Evolutionary conservation across 371 early-diverging fungal species (phyloP).

Genomic region (Actinomortierella wolfii): DNA sequence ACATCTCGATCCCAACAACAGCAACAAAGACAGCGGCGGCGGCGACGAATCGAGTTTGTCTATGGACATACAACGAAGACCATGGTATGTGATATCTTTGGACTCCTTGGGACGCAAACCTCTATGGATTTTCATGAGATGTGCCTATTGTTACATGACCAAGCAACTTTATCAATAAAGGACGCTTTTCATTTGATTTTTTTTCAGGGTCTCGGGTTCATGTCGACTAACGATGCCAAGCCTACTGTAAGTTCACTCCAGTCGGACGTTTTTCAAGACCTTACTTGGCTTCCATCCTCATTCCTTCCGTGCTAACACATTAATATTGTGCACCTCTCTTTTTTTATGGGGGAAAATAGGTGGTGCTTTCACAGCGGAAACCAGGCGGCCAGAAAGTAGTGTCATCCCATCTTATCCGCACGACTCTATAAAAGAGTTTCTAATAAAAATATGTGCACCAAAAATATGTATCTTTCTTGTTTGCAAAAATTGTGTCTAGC

Average conservation of each 20-base stretch:
- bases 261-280: neutral
- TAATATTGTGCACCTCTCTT: neutral
- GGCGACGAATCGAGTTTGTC: constrained; percentile 54
- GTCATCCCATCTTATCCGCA: neutral
- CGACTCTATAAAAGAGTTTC: too few species aligned
- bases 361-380: constrained; percentile 22
- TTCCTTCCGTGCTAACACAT: neutral
- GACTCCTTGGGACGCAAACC: neutral
- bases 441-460: too few species aligned
- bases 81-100: constrained; percentile 52
- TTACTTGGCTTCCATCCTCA: neutral
- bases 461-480: too few species aligned
- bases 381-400: constrained; percentile 8
- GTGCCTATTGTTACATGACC: constrained; percentile 7
- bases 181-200: neutral
- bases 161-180: neutral
- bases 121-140: neutral
- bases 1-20: too few species aligned
- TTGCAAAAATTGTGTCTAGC: too few species aligned
- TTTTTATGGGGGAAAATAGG: constrained; percentile 11
- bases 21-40: neutral
- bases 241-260: constrained; percentile 16
- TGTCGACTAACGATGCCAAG: constrained; percentile 45
- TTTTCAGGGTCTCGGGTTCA: constrained; percentile 53
- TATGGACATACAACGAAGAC: constrained; percentile 61